Evolutionary conservation across 768 basidiomycete genomes (phyloP).

Genomic region (Agaricus blazei): DNA sequence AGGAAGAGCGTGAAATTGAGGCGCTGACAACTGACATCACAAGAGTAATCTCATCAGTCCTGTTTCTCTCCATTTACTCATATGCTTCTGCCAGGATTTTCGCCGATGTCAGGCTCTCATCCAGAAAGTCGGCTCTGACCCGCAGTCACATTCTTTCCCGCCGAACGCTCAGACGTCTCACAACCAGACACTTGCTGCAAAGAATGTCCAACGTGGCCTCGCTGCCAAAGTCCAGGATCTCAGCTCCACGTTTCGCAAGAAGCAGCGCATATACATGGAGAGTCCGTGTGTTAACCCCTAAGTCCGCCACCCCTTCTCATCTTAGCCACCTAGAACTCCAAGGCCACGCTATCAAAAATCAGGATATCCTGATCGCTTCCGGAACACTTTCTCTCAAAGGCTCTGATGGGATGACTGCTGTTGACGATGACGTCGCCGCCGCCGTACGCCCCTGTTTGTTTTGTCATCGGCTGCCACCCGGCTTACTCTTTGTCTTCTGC

Average conservation of each 20-base stretch:
- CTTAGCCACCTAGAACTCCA: conserved; percentile 62
- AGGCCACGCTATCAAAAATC: conserved; percentile 97
- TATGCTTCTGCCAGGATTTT: conserved; percentile 48
- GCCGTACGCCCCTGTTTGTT: conserved; percentile 49
- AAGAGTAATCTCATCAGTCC: conserved; percentile 50
- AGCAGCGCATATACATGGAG: conserved; percentile 97
- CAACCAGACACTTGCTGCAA: conserved; percentile 61
- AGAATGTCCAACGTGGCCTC: conserved; percentile 92
- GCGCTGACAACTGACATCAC: conserved; percentile 83
- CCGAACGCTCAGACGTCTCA: conserved; percentile 38
- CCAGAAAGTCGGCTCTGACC: conserved; percentile 60
- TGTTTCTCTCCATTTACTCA: conserved; percentile 31
- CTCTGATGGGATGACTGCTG: conserved; percentile 74
- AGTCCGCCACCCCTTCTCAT: conserved; percentile 11
- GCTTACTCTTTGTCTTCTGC: conserved; percentile 8
- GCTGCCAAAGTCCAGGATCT: conserved; percentile 96
- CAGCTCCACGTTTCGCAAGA: conserved; percentile 90
- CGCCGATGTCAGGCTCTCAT: conserved; percentile 61
- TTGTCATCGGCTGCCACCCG: conserved; percentile 12
- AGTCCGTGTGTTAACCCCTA: conserved; percentile 53
- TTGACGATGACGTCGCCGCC: conserved; percentile 88
- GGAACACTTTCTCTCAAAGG: conserved; percentile 81
- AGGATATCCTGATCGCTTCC: conserved; percentile 88
- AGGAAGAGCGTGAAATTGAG: conserved; percentile 94
- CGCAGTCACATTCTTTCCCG: conserved; percentile 58